Evolutionary conservation across 345 rosid genomes (phyloP).

Genomic region (Rhodamnia argentea): DNA sequence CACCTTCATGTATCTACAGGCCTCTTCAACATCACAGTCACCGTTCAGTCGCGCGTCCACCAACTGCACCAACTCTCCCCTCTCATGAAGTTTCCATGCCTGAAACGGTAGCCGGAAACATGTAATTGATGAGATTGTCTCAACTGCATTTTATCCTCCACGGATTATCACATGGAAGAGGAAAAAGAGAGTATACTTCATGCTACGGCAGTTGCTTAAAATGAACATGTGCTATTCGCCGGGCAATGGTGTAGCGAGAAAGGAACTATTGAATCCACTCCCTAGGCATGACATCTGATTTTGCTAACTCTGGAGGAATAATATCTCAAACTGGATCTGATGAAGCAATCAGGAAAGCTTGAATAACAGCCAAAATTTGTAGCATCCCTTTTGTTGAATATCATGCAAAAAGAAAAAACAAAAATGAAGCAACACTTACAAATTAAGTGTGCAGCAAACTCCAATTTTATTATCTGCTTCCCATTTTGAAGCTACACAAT

Average conservation of each 20-base stretch:
- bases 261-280: neutral
- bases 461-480: neutral
- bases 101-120: neutral
- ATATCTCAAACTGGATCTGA: neutral
- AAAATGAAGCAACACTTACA: neutral
- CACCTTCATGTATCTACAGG: slow-evolving; percentile 33
- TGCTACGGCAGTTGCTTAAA: neutral
- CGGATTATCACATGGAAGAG: neutral
- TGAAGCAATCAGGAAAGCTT: neutral
- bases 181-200: neutral
- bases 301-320: neutral
- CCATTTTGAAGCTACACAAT: neutral
- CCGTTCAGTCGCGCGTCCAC: slow-evolving; percentile 25
- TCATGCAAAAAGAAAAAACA: neutral
- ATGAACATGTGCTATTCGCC: neutral
- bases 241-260: neutral
- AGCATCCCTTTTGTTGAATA: neutral
- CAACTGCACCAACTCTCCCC: slow-evolving; percentile 17
- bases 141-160: neutral
- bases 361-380: neutral
- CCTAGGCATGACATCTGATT: neutral
- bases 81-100: slow-evolving; percentile 36
- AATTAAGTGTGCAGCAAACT: neutral
- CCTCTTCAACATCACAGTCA: slow-evolving; percentile 29
- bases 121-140: neutral